Conservation (phyloP, 192 early-diverging fungal species). For the Dissophora ornata region DNA sequence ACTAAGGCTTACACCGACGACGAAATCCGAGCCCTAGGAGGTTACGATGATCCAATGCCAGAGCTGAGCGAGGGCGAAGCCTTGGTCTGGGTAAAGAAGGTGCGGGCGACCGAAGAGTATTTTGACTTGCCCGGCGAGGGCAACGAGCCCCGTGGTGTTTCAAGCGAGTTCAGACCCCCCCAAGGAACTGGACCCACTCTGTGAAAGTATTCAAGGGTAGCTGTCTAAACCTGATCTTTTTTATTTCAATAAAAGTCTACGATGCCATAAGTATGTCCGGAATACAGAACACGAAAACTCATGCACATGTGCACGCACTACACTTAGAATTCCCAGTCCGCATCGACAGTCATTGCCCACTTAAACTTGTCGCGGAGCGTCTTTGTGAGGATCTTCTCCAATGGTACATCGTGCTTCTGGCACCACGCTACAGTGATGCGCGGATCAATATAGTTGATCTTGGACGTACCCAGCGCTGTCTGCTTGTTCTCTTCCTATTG, state of each 20-base stretch:
- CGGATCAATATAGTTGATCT: slow-evolving; percentile 99
- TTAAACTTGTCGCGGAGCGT: slow-evolving; percentile 95
- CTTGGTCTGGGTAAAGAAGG: background rate
- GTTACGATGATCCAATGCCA: too few species aligned
- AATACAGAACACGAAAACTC: too few species aligned
- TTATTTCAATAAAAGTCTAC: too few species aligned
- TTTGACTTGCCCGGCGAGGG: background rate
- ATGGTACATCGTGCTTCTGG: slow-evolving; percentile 84
- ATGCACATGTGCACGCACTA: too few species aligned
- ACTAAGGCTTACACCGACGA: too few species aligned
- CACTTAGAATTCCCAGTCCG: slow-evolving; percentile 66
- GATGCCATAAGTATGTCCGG: too few species aligned
- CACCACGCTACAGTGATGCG: slow-evolving; percentile 96
- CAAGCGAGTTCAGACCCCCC: background rate
- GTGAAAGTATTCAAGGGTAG: background rate
- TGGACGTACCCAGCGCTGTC: slow-evolving; percentile 95
- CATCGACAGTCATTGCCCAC: slow-evolving; percentile 88
- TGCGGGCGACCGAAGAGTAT: background rate
- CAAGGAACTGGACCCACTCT: background rate
- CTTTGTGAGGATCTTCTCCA: slow-evolving; percentile 94
- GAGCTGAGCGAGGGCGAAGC: slow-evolving; percentile 1
- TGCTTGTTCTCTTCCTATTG: slow-evolving; percentile 93
- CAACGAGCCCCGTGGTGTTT: background rate
- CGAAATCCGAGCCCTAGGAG: too few species aligned
- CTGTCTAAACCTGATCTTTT: too few species aligned